Percentiles rank a stretch among this genome's conserved stretches.
phyloP scores from a whole-genome alignment of 75 land plant species.

The Sequoiadendron giganteum region DNA sequence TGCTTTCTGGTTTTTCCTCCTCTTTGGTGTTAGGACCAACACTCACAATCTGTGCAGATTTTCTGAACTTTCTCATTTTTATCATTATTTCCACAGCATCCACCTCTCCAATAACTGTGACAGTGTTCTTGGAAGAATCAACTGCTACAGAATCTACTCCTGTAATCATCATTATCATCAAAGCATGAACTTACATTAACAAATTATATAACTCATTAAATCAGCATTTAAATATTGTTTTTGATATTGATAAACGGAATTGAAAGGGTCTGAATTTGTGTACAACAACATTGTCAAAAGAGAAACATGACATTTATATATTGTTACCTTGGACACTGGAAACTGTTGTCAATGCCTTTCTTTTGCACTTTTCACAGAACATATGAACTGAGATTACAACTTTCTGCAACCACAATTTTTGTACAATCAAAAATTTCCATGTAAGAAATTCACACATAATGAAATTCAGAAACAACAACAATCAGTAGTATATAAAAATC shows the following conservation, averaged over 20 bases:
- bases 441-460: no score
- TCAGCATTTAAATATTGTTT: no score
- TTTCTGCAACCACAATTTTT: not conserved
- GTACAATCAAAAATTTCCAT: no score
- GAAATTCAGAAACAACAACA: no score
- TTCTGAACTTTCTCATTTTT: not conserved
- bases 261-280: no score
- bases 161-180: no score
- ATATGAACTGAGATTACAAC: not conserved
- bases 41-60: not conserved
- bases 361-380: not conserved
- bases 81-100: slow-evolving; percentile 33
- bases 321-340: not conserved
- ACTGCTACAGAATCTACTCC: slow-evolving; percentile 10
- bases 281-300: not conserved
- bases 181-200: no score
- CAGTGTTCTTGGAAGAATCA: slow-evolving; percentile 28
- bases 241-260: no score
- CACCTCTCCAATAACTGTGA: slow-evolving; percentile 39
- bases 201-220: no score
- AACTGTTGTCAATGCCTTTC: not conserved
- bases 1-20: not conserved
- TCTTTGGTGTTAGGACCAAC: slow-evolving; percentile 2
- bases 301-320: not conserved
- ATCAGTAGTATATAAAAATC: no score